Evolutionary conservation across 2,329 filamentous ascomycete species (phyloP).

Genomic region (Verticillium longisporum): DNA sequence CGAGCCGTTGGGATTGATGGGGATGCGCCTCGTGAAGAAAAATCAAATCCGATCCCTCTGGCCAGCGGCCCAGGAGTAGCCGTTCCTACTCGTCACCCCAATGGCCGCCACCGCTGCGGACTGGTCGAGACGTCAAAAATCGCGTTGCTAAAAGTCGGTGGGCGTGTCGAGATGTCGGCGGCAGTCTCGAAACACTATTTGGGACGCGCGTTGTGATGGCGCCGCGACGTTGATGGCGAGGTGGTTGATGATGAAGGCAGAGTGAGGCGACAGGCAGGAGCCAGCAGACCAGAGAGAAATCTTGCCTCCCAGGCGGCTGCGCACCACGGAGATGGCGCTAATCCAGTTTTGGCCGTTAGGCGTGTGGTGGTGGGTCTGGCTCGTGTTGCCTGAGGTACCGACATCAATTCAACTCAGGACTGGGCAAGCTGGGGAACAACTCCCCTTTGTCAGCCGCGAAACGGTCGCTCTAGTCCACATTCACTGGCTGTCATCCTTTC

Average conservation of each 20-base stretch:
- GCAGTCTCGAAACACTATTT: constrained; percentile 32
- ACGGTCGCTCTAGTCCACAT: not conserved
- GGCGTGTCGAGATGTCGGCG: constrained; percentile 23
- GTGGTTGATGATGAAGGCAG: constrained; percentile 23
- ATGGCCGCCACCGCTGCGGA: constrained; percentile 32
- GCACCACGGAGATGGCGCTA: constrained; percentile 22
- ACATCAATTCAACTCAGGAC: not conserved
- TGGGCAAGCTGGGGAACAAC: not conserved
- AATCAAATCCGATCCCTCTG: constrained; percentile 18
- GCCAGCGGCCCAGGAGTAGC: constrained; percentile 39
- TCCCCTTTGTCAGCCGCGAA: not conserved
- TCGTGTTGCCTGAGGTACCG: not conserved
- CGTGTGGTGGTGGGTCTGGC: not conserved
- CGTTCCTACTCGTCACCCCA: constrained; percentile 25
- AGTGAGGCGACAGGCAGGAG: constrained; percentile 28
- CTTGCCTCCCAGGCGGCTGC: constrained; percentile 32
- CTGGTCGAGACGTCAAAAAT: constrained; percentile 24
- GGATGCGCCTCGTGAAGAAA: not conserved
- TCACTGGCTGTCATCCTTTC: not conserved
- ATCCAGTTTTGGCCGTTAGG: constrained; percentile 16
- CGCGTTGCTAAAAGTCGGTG: constrained; percentile 27
- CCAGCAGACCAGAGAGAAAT: constrained; percentile 33
- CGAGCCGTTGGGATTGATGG: constrained; percentile 27
- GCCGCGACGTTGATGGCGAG: constrained; percentile 17
- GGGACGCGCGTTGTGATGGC: constrained; percentile 47